Evolutionary conservation across 1,284 basidiomycete species (phyloP), one percentile per base, ranked within the genome.

Genomic region (Phellopilus nigrolimitatus): DNA sequence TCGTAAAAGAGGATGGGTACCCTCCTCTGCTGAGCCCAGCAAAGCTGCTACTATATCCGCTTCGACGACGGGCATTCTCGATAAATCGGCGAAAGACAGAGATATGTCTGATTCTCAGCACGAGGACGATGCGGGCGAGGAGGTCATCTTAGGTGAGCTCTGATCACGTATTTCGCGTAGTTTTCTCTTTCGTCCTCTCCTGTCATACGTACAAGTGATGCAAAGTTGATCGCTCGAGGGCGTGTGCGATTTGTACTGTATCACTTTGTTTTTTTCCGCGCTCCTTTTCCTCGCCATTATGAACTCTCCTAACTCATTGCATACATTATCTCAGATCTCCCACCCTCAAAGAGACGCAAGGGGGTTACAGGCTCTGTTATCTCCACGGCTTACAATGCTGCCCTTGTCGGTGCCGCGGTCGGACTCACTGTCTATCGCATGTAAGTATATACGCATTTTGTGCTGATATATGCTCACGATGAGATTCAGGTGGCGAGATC

Each of bases 381-480:
- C 57, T 84, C 84, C 13, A 86, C 85, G 28, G 87, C 87, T 53
- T 71, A 90, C 66, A 86, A 76, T 68, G 86, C 87, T 57, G 88
- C 84, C 46, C 76, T 90, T 55, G 85, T 90, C 56, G 86, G 87
- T 54, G 84, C 85, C 30, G 88, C 88, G 13, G 87, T 90, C 45
- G 87, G 88, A 55, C 73, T 89, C 57, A 88, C 87, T 44, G 84
- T 88, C 40, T 90, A 88, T 69, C 79, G 86, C 66, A 70, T 90
- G 88, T 89, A 64, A 70, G 84, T 74, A 31, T 31, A 47, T 39
- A 44, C 10, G 40, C 25, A 13, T 17, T 40, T 42, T 2, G 6
- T 44, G 3, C 42, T 48, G 22, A 43, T 51, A 3, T 54, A 72
- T 13, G 10, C 28, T 28, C 10, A 46, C 13, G 24, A 49, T 47